These are phyloP conservation scores for Quercus lobata DNA, from an alignment of 331 rosid genomes.

Conservation along the genomic window DNA sequence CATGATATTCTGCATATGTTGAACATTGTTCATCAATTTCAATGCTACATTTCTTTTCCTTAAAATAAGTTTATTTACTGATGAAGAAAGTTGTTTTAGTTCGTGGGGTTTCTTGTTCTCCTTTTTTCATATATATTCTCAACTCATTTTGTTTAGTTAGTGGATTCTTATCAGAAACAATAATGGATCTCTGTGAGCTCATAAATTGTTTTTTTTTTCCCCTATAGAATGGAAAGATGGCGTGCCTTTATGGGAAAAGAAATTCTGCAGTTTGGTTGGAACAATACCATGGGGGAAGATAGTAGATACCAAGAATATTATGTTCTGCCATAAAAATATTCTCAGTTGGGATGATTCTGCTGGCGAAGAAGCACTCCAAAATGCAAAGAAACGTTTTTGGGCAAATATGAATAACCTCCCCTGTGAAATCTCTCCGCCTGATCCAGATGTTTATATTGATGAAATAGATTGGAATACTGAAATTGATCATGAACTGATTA, in stretches of 20 bases:
- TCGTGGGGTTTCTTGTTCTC: constrained; percentile 3
- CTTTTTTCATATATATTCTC: background rate
- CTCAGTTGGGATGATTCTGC: constrained; percentile 72
- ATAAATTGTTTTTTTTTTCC: background rate
- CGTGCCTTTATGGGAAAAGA: constrained; percentile 88
- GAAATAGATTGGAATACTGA: constrained; percentile 69
- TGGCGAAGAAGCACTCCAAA: constrained; percentile 70
- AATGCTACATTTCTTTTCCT: background rate
- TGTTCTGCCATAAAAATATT: constrained; percentile 41
- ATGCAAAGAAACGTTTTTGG: constrained; percentile 66
- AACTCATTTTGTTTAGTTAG: background rate
- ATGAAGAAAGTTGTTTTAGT: constrained; percentile 4
- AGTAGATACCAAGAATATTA: constrained; percentile 45
- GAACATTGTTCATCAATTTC: background rate
- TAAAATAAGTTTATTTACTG: background rate
- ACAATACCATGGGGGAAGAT: constrained; percentile 83
- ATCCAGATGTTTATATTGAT: constrained; percentile 54
- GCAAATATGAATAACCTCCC: constrained; percentile 43
- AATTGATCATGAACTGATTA: constrained; percentile 56
- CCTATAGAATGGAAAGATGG: constrained; percentile 55
- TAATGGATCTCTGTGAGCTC: background rate
- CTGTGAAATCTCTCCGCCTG: constrained; percentile 41
- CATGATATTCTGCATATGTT: background rate
- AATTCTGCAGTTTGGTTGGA: constrained; percentile 57
- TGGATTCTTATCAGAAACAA: background rate